Base-by-base conservation (phyloP, 208 protist genomes). In the Wallacemonas sp. region DNA sequence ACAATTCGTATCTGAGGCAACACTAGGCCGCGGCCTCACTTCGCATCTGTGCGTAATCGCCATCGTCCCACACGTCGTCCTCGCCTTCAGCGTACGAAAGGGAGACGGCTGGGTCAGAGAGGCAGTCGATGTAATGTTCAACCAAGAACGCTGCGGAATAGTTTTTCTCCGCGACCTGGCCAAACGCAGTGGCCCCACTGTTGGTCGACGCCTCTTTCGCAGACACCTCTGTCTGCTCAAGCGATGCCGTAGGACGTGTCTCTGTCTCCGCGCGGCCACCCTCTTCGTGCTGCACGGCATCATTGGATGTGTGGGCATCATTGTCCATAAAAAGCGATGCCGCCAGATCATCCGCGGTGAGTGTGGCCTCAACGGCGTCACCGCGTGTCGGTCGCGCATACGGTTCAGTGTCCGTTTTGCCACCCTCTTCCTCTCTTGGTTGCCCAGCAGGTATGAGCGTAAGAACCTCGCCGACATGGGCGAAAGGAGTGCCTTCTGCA, bases 1-100 rank as follows among this genome's bases (percentile, higher is more conserved):
- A n/a, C n/a, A n/a, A n/a, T n/a, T n/a, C n/a, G n/a, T n/a, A n/a
- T n/a, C n/a, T n/a, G n/a, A n/a, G n/a, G n/a, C n/a, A n/a, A n/a
- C n/a, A n/a, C n/a, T n/a, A n/a, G 12, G 13, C n/a, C 3, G 9
- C 39, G 5, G 24, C n/a, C 37, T 30, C 55, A 37, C 39, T 46
- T 36, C 39, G 38, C 68, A 83, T 76, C 22, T 70, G 64, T 33
- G 66, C 65, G 44, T 87, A 85, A 41, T 90, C 87, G 4, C 89
- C 89, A 5, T 89, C 89, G 54, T 95, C 89, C 89, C 89, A 95
- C 9, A 95, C 86, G 24, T 92, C 89, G 48, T 95, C 86, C 9
- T 87, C 89, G 50, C 38, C 10, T 63, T 95, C 89, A 10, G 89
- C 89, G 59, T 95, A 95, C 32, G 77, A 83, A 32, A 95, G 72